These are phyloP conservation scores for Trypanosoma mega DNA, from an alignment of 208 protist species.

Conservation along the genomic window DNA sequence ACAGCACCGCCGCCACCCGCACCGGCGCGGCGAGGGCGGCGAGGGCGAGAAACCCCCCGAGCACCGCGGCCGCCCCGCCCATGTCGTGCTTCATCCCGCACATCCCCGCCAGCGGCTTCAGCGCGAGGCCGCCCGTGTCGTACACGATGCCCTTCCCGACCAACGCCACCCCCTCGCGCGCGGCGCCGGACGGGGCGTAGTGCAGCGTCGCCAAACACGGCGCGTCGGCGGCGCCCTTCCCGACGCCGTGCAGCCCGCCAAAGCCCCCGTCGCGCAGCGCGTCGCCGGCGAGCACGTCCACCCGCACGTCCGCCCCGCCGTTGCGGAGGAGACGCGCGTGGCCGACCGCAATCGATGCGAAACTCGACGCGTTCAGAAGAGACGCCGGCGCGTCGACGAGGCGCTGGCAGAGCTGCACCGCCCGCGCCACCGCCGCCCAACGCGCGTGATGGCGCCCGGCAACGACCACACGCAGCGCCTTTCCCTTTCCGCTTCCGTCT, in stretches of 20 bases:
- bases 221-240: constrained; percentile 84
- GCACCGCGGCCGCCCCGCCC: constrained; percentile 85
- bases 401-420: constrained; percentile 74
- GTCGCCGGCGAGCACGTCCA: constrained; percentile 67
- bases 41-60: constrained; percentile 71
- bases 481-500: no score
- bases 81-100: constrained; percentile 92
- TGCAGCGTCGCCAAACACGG: constrained; percentile 82
- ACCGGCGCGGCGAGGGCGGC: constrained; percentile 42
- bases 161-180: constrained; percentile 66
- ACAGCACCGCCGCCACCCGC: constrained; percentile 61
- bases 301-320: constrained; percentile 30
- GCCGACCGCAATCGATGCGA: constrained; percentile 64
- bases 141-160: constrained; percentile 94
- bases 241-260: constrained; percentile 77
- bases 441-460: constrained; percentile 23
- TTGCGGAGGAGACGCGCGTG: constrained; percentile 37
- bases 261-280: constrained; percentile 82
- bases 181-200: constrained; percentile 47
- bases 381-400: constrained; percentile 85
- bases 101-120: constrained; percentile 83
- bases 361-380: constrained; percentile 83
- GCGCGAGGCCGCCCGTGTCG: constrained; percentile 87
- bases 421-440: constrained; percentile 30
- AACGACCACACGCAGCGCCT: constrained; percentile 51